phyloP scores from a whole-genome alignment of 148 eudicot genomes.

The Spergularia marina region DNA sequence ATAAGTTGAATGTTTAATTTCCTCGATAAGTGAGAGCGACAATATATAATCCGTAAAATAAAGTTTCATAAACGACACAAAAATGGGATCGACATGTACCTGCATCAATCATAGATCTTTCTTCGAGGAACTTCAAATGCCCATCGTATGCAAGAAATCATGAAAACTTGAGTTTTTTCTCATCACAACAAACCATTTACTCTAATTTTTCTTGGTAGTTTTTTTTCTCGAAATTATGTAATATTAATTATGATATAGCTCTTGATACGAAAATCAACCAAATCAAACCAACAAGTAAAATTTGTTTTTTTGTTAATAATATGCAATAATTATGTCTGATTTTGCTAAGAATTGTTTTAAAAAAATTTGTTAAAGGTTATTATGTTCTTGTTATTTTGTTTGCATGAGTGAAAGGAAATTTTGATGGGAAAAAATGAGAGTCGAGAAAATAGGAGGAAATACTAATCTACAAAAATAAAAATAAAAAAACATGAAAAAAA shows the following conservation, averaged over 20 bases:
- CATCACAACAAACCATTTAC: constrained; percentile 9
- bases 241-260: no score
- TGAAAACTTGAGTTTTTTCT: constrained; percentile 16
- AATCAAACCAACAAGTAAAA: neutral
- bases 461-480: constrained; percentile 23
- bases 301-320: neutral
- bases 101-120: constrained; percentile 15
- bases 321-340: neutral
- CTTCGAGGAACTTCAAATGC: constrained; percentile 6
- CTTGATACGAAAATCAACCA: no score
- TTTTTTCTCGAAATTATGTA: neutral
- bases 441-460: constrained; percentile 27
- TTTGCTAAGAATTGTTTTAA: neutral
- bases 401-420: constrained; percentile 19
- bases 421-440: constrained; percentile 21
- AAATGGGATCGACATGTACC: constrained; percentile 9
- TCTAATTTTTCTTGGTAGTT: neutral
- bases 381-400: constrained; percentile 6
- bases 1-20: no score
- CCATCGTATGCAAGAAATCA: constrained; percentile 19
- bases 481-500: constrained; percentile 6
- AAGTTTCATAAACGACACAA: neutral
- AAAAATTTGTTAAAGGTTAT: neutral
- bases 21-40: no score
- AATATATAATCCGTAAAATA: neutral